Conservation (phyloP, 2,329 filamentous ascomycete species). For the Pestalotiopsis sp. region DNA sequence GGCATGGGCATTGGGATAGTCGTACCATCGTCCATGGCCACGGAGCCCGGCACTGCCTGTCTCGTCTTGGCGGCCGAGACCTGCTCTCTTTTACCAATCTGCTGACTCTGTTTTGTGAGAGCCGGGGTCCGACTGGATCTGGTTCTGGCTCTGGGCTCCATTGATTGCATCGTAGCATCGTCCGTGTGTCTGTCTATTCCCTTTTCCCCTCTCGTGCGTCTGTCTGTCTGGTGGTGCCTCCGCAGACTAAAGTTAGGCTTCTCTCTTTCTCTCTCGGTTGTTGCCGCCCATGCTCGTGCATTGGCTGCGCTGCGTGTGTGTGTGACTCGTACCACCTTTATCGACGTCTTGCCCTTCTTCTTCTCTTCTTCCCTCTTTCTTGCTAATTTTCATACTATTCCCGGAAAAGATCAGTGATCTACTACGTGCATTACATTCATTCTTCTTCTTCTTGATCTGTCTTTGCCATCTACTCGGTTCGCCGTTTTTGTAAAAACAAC, state of each 20-base stretch:
- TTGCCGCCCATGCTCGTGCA: neutral
- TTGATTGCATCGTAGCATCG: neutral
- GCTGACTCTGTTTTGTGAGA: too few relatives aligned
- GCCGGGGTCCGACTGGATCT: neutral
- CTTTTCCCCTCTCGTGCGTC: neutral
- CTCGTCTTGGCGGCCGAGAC: constrained; percentile 3
- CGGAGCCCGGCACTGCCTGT: constrained; percentile 2
- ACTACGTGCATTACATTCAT: constrained; percentile 11
- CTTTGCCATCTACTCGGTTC: neutral
- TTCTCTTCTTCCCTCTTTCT: constrained; percentile 5
- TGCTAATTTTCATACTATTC: constrained; percentile 7
- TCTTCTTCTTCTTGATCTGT: neutral
- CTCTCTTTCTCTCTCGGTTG: neutral
- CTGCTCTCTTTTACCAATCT: neutral
- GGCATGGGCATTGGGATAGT: neutral
- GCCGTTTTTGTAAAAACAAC: neutral
- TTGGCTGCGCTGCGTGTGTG: neutral
- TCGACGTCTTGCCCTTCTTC: neutral
- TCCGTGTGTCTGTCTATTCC: neutral
- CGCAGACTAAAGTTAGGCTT: neutral
- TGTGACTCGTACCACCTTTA: neutral
- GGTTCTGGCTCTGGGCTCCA: neutral
- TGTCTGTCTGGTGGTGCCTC: neutral
- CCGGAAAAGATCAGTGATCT: constrained; percentile 19
- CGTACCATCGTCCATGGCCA: constrained; percentile 2